Evolutionary conservation across 139 green algal species (phyloP).

Genomic region (Bryopsis sp.): DNA sequence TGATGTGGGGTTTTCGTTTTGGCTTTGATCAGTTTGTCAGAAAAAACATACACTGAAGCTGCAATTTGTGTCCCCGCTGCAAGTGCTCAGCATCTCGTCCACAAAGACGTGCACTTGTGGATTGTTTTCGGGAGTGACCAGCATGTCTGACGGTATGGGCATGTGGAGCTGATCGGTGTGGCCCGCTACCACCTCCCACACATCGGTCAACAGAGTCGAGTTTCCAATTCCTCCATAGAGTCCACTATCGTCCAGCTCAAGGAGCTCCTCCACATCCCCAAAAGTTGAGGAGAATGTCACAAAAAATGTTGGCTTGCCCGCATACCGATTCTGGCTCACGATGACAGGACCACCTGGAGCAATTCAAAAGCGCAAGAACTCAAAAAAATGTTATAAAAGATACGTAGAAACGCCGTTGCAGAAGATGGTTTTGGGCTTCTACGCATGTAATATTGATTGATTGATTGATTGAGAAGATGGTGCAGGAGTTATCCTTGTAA

Average conservation of each 20-base stretch:
- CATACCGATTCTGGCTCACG: not conserved
- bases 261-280: not conserved
- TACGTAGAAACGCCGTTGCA: too few species aligned
- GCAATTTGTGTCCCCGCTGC: not conserved
- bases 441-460: too few species aligned
- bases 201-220: not conserved
- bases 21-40: too few species aligned
- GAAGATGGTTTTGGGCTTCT: too few species aligned
- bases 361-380: too few species aligned
- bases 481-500: too few species aligned
- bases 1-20: too few species aligned
- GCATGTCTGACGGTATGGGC: conserved; percentile 14
- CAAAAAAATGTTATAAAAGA: too few species aligned
- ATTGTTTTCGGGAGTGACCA: not conserved
- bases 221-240: conserved; percentile 1
- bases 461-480: too few species aligned
- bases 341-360: not conserved
- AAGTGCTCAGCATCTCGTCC: not conserved
- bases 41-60: too few species aligned
- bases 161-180: not conserved
- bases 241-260: not conserved
- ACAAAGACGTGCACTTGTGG: conserved; percentile 4
- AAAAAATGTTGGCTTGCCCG: not conserved
- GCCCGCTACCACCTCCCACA: not conserved
- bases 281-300: not conserved